Evolutionary conservation across 2,329 filamentous ascomycete genomes (phyloP).

Genomic region (Bipolaris oryzae): DNA sequence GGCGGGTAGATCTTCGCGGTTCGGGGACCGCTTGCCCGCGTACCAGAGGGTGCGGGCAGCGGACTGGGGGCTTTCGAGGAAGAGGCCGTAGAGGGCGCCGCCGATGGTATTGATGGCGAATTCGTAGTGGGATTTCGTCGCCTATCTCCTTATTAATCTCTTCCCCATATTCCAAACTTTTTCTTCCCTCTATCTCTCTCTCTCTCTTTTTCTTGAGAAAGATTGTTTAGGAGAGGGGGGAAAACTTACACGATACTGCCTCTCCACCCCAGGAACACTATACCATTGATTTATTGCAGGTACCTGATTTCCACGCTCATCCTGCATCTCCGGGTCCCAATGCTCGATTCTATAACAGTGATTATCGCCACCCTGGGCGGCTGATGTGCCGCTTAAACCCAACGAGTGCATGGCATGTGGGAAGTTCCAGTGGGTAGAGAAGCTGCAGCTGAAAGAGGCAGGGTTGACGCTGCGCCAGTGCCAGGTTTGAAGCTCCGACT

Average conservation of each 20-base stretch:
- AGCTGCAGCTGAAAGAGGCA: constrained; percentile 15
- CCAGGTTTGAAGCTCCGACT: constrained; percentile 19
- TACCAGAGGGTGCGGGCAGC: constrained; percentile 17
- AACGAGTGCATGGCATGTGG: constrained; percentile 11
- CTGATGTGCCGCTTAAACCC: constrained; percentile 14
- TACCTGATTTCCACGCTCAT: constrained; percentile 13
- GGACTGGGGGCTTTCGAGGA: constrained; percentile 18
- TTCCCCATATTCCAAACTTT: not conserved
- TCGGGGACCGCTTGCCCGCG: not conserved
- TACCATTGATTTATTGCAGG: constrained; percentile 25
- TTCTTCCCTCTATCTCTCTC: too few species aligned
- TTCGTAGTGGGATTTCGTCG: constrained; percentile 24
- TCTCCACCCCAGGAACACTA: constrained; percentile 11
- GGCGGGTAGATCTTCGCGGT: constrained; percentile 17
- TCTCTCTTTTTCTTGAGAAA: too few species aligned
- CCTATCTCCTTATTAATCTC: not conserved
- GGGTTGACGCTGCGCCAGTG: constrained; percentile 19
- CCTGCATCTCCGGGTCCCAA: constrained; percentile 13
- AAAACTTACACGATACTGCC: constrained; percentile 15
- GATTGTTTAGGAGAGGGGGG: too few species aligned
- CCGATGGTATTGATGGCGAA: constrained; percentile 20
- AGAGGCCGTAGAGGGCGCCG: constrained; percentile 22
- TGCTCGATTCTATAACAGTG: constrained; percentile 22
- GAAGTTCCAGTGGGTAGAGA: constrained; percentile 20
- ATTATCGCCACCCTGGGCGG: constrained; percentile 22